These are phyloP conservation scores for Vaccinium myrtillus DNA, from an alignment of 148 eudicot genomes.

Conservation along the genomic window DNA sequence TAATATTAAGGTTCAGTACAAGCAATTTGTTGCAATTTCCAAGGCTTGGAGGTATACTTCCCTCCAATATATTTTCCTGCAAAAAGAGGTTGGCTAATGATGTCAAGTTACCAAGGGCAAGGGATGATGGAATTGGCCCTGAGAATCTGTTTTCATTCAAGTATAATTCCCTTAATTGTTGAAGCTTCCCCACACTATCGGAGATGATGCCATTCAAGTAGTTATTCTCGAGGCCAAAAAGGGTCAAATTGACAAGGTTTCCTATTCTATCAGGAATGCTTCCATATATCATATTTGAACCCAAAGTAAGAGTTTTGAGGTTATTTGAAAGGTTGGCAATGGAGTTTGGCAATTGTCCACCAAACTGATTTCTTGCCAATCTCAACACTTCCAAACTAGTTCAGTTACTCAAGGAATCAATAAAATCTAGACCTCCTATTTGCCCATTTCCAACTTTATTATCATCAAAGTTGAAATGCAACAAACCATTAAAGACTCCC, in stretches of 20 bases:
- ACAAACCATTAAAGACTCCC: constrained; percentile 10
- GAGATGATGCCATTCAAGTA: constrained; percentile 1
- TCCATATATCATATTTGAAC: not conserved
- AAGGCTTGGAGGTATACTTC: constrained; percentile 25
- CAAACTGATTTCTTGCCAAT: constrained; percentile 16
- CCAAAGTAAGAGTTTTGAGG: not conserved
- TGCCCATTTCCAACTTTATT: constrained; percentile 9
- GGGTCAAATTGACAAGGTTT: constrained; percentile 7
- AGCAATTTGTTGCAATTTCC: constrained; percentile 29
- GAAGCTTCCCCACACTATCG: constrained; percentile 13
- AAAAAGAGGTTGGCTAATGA: not conserved
- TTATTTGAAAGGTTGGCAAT: too few relatives aligned
- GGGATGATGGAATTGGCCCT: constrained; percentile 26
- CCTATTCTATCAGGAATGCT: not conserved
- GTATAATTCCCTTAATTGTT: not conserved
- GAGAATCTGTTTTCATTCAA: constrained; percentile 22
- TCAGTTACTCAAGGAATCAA: constrained; percentile 16
- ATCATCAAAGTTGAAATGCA: constrained; percentile 9
- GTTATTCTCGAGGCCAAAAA: not conserved
- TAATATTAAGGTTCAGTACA: constrained; percentile 19
- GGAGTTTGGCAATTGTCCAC: constrained; percentile 20
- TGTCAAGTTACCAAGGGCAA: constrained; percentile 29
- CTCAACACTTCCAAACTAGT: constrained; percentile 12
- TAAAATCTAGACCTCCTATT: constrained; percentile 15
- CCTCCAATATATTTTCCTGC: constrained; percentile 16